Conservation (phyloP, 2,329 filamentous ascomycete genomes). For the Emericellopsis atlantica region DNA sequence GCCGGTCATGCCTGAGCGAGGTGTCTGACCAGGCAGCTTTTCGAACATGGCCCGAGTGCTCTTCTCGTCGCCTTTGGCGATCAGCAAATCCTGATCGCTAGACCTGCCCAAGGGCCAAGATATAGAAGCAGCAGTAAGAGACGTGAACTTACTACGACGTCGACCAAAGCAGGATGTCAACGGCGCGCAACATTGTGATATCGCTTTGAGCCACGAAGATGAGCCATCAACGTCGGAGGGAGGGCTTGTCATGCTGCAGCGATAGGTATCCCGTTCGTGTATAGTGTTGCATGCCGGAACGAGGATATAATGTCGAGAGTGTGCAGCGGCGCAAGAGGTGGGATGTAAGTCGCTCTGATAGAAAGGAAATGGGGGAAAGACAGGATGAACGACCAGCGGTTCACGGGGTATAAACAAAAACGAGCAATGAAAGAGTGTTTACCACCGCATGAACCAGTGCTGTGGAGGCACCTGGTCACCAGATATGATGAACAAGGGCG, state of each 20-base stretch:
- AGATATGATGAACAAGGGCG: too few relatives aligned
- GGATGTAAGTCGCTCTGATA: too few relatives aligned
- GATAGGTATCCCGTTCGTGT: background rate
- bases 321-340: too few relatives aligned
- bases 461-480: too few relatives aligned
- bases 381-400: constrained; percentile 3
- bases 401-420: background rate
- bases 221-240: background rate
- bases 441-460: too few relatives aligned
- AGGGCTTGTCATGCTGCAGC: constrained; percentile 1
- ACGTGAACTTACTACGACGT: constrained; percentile 21
- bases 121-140: constrained; percentile 11
- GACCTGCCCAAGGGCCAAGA: constrained; percentile 12
- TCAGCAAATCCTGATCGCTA: constrained; percentile 15
- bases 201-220: constrained; percentile 30
- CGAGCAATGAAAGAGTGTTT: background rate
- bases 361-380: background rate
- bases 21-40: constrained; percentile 3
- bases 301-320: background rate
- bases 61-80: constrained; percentile 12
- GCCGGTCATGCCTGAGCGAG: background rate
- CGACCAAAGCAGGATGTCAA: constrained; percentile 23
- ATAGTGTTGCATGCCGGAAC: background rate
- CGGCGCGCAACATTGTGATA: constrained; percentile 31
- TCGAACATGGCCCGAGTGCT: background rate